Percentiles rank a stretch among this genome's conserved stretches.
Evolutionary conservation across 2,329 filamentous ascomycete species (phyloP).

Genomic region (Trichophyton mentagrophytes): DNA sequence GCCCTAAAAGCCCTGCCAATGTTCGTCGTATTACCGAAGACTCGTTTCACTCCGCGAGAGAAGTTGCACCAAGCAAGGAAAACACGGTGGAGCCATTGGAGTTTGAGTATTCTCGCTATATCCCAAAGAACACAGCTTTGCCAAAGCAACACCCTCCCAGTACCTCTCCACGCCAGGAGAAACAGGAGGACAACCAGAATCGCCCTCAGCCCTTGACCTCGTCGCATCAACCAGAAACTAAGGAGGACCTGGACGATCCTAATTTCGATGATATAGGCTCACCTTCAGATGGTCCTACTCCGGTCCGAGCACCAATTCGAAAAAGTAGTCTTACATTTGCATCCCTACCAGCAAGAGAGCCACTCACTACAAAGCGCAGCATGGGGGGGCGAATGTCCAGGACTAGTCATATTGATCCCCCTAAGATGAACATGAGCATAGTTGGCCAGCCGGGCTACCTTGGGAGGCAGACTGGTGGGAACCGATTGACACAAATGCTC

Average conservation of each 20-base stretch:
- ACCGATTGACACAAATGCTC: conserved; percentile 23
- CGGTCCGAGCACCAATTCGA: conserved; percentile 55
- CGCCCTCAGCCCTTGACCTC: background rate
- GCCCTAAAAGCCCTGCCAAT: conserved; percentile 17
- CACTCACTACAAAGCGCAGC: conserved; percentile 71
- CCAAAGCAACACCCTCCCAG: background rate
- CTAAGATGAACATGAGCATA: conserved; percentile 23
- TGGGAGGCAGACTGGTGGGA: conserved; percentile 56
- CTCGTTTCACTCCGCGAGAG: conserved; percentile 37
- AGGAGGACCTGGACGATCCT: conserved; percentile 16
- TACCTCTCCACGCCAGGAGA: background rate
- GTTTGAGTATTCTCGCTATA: conserved; percentile 12
- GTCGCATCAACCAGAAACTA: background rate
- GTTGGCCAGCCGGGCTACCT: conserved; percentile 57
- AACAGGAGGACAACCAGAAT: background rate
- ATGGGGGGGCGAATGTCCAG: conserved; percentile 59
- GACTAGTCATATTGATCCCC: conserved; percentile 62
- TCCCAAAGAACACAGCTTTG: conserved; percentile 7
- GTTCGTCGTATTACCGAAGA: conserved; percentile 31
- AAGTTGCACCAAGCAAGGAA: conserved; percentile 24
- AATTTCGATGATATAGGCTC: conserved; percentile 36
- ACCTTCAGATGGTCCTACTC: conserved; percentile 36
- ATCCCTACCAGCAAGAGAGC: conserved; percentile 80
- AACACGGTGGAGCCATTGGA: conserved; percentile 28
- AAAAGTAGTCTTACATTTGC: conserved; percentile 96